Conservation (phyloP, 2,329 filamentous ascomycete species). For the Drechslerella dactyloides region DNA sequence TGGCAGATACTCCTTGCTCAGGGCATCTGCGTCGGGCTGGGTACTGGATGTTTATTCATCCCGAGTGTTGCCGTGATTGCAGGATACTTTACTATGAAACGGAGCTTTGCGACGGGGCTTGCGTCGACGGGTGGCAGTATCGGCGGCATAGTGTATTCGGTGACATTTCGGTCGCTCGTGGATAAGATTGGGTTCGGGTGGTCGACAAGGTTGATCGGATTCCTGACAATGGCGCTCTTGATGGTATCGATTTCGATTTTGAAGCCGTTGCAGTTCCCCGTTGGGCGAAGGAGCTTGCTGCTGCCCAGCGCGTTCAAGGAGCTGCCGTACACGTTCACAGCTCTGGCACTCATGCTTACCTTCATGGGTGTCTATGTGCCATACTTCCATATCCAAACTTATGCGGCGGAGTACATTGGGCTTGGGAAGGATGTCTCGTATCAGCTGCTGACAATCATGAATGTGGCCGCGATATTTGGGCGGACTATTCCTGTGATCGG, state of each 20-base stretch:
- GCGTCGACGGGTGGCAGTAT: constrained; percentile 60
- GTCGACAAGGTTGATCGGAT: constrained; percentile 58
- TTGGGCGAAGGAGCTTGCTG: constrained; percentile 54
- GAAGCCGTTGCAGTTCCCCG: constrained; percentile 36
- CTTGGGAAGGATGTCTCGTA: constrained; percentile 60
- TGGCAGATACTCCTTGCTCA: constrained; percentile 66
- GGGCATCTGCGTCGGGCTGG: constrained; percentile 64
- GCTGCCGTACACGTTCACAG: constrained; percentile 57
- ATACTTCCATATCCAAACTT: constrained; percentile 60
- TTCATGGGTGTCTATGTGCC: constrained; percentile 59
- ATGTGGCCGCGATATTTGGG: constrained; percentile 63
- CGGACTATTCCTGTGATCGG: constrained; percentile 62
- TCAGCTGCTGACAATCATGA: constrained; percentile 64
- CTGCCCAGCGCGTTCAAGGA: constrained; percentile 57
- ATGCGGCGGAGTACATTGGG: constrained; percentile 58
- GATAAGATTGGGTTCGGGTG: constrained; percentile 57
- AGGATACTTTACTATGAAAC: constrained; percentile 59
- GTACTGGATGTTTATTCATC: constrained; percentile 59
- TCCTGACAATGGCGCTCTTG: constrained; percentile 54
- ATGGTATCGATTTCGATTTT: constrained; percentile 57
- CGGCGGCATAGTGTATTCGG: constrained; percentile 59
- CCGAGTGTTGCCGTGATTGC: constrained; percentile 59
- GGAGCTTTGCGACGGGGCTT: constrained; percentile 60
- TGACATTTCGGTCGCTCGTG: constrained; percentile 58
- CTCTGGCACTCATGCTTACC: constrained; percentile 58